These are phyloP conservation scores for Basipetospora sp. DNA, from an alignment of 2,329 filamentous ascomycete species.

Conservation along the genomic window DNA sequence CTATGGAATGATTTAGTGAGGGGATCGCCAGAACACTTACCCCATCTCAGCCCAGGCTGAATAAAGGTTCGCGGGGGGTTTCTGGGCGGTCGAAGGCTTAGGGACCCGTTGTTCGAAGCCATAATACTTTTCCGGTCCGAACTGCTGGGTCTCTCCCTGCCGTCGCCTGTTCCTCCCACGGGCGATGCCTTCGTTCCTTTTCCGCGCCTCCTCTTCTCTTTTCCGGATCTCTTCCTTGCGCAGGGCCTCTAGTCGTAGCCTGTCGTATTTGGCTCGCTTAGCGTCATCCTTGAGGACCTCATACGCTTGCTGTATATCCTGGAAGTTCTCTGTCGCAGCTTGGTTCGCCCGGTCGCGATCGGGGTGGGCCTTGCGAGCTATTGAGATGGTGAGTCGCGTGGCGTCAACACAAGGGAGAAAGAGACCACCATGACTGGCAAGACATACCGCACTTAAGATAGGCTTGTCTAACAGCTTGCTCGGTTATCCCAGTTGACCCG, in stretches of 20 bases:
- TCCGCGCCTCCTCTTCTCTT: conserved; percentile 25
- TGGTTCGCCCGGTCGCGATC: conserved; percentile 79
- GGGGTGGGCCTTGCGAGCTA: conserved; percentile 73
- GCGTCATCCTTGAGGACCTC: conserved; percentile 49
- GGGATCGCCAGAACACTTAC: not conserved
- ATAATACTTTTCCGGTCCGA: conserved; percentile 5
- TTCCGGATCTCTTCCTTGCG: conserved; percentile 45
- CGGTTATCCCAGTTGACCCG: not conserved
- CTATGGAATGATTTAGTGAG: too few relatives aligned
- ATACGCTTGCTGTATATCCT: conserved; percentile 72
- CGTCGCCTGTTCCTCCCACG: not conserved
- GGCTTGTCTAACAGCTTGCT: conserved; percentile 1
- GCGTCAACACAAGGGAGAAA: not conserved
- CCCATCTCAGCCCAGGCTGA: conserved; percentile 5
- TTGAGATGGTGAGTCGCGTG: too few relatives aligned
- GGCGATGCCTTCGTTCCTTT: not conserved
- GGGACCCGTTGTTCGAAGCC: conserved; percentile 1
- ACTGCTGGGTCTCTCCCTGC: not conserved
- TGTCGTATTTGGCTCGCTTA: conserved; percentile 38
- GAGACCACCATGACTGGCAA: not conserved
- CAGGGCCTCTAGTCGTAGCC: conserved; percentile 35
- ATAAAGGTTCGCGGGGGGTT: conserved; percentile 1
- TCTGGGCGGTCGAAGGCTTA: not conserved
- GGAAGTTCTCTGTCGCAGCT: conserved; percentile 66
- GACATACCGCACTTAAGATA: conserved; percentile 6